Evolutionary conservation across 495 filamentous ascomycete genomes (phyloP), one percentile per base, ranked within the genome.

Genomic region (Penicillium pancosmium): DNA sequence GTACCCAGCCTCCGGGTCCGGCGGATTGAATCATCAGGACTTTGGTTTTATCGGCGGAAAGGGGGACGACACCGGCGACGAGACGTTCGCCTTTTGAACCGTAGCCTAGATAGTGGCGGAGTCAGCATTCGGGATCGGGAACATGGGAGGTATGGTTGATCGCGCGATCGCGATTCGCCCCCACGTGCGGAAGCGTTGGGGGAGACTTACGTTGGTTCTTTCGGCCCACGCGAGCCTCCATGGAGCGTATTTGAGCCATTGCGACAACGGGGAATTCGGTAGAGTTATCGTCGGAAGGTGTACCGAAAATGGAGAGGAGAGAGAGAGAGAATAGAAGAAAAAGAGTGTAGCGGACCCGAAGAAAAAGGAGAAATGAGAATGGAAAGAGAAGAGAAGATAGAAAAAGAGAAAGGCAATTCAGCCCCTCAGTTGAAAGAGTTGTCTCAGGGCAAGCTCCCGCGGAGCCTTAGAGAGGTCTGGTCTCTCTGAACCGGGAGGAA

Each of bases 11-110:
- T 56, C 84, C 85, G 61, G 92, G 90, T 53, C 91, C 84, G 52
- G 89, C 91, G 46, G 93, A 97, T 75, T 96, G 90, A 66, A 98
- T 95, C 72, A 98, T 82, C 66, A 98, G 81, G 53, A 98, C 94
- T 74, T 88, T 82, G 59, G 83, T 88, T 68, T 87, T 89, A 73
- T 91, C 88, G 59, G 74, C 59, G 68, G 85, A 90, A 64, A 88
- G 82, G 72, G 95, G 92, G 33, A 98, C 95, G 38, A 98, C 87
- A 57, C 94, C 94, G 44, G 94, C 93, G 58, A 98, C 95, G 50
- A 98, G 88, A 55, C 94, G 88, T 78, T 97, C 92, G 76, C 95
- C 95, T 70, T 91, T 88, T 46, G 89, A 69, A 69, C 91, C 91
- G 74, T 97, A 98, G 63, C 94, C 95, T 44, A 18, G 41, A 63